phyloP scores from a whole-genome alignment of 345 rosid genomes.

The Citrus cavaleriei region DNA sequence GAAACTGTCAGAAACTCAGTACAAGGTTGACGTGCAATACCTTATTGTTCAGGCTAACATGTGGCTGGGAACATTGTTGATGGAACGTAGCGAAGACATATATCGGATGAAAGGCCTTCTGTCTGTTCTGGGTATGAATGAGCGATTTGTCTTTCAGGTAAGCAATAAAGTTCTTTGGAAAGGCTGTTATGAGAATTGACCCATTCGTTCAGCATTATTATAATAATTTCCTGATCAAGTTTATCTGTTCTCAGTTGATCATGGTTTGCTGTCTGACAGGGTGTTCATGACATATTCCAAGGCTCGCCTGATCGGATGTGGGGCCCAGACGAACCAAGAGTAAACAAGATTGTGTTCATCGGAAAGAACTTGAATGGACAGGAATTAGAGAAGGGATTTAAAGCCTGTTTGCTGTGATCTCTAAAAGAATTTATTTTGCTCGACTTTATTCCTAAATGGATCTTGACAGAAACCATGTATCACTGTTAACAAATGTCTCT shows the following conservation, averaged over 20 bases:
- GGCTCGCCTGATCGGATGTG: conserved; percentile 92
- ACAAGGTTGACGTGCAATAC: too few species aligned
- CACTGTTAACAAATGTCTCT: not conserved
- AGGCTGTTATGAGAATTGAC: too few species aligned
- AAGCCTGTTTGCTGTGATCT: conserved; percentile 65
- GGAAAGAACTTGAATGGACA: conserved; percentile 78
- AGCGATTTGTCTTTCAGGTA: conserved; percentile 94
- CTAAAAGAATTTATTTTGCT: not conserved
- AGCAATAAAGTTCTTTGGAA: not conserved
- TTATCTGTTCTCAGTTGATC: not conserved
- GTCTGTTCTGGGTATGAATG: conserved; percentile 77
- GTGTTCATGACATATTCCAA: conserved; percentile 92
- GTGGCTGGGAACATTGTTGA: conserved; percentile 88
- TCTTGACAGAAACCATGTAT: not conserved
- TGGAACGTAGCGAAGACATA: conserved; percentile 88
- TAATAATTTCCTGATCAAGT: not conserved
- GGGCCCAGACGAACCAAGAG: conserved; percentile 62
- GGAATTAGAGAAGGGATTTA: conserved; percentile 82
- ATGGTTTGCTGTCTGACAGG: conserved; percentile 27
- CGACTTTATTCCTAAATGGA: not conserved
- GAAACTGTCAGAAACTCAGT: too few species aligned
- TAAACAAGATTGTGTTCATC: conserved; percentile 90
- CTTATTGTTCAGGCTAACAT: not conserved
- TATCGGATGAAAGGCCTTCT: conserved; percentile 96
- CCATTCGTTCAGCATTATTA: not conserved